phyloP scores from a whole-genome alignment of 306 rosid species.

The Adenanthera pavonina region DNA sequence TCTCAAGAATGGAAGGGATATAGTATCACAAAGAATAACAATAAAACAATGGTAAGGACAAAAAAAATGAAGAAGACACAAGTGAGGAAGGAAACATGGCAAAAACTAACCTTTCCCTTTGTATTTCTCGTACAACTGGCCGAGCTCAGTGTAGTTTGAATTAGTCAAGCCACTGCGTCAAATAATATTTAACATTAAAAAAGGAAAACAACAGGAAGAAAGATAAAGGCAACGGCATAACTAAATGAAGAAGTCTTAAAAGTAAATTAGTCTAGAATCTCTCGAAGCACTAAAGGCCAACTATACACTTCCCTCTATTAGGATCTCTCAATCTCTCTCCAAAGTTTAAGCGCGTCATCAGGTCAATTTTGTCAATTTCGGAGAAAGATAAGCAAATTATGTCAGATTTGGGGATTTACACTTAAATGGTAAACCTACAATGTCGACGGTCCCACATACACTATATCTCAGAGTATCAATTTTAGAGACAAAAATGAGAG shows the following conservation, averaged over 20 bases:
- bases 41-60: constrained; percentile 1
- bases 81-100: not conserved
- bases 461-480: not conserved
- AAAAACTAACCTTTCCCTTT: constrained; percentile 71
- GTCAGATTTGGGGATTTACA: not conserved
- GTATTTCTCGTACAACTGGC: constrained; percentile 83
- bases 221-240: not conserved
- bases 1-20: not conserved
- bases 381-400: not conserved
- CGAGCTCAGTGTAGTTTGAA: constrained; percentile 95
- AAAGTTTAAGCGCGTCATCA: not conserved
- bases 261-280: not conserved
- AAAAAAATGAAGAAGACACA: not conserved
- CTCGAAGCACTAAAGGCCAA: not conserved
- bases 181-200: constrained; percentile 30
- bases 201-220: not conserved
- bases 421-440: not conserved
- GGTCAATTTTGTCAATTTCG: not conserved
- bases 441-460: not conserved
- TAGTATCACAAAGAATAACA: not conserved
- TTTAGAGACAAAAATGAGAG: no score
- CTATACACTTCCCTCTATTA: not conserved
- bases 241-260: not conserved
- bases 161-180: constrained; percentile 94
- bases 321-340: no score